Conservation (phyloP, 78 protist genomes). For the Dictyostelium firmibasis region DNA sequence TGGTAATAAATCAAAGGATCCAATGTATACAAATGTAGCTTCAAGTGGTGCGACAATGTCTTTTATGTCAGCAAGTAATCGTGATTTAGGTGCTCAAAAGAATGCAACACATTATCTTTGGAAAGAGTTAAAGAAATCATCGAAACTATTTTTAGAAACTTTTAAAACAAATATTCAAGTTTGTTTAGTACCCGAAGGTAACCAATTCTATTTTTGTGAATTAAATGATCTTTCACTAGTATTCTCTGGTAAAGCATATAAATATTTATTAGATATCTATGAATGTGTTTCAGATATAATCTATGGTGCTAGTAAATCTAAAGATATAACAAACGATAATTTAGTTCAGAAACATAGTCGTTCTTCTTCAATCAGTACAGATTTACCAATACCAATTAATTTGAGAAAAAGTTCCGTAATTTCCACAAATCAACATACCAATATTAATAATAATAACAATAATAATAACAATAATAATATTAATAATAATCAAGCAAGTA, state of each 20-base stretch:
- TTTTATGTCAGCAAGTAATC: not conserved
- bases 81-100: not conserved
- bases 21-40: not conserved
- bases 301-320: not conserved
- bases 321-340: slow-evolving; percentile 15
- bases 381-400: slow-evolving; percentile 37
- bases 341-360: not conserved
- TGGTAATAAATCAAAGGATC: not conserved
- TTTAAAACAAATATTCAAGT: slow-evolving; percentile 30
- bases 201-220: slow-evolving; percentile 66
- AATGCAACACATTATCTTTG: slow-evolving; percentile 11
- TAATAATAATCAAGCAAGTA: not conserved
- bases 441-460: not conserved
- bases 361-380: not conserved
- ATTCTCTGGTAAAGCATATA: slow-evolving; percentile 57
- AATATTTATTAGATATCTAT: slow-evolving; percentile 43
- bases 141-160: slow-evolving; percentile 31
- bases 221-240: slow-evolving; percentile 27
- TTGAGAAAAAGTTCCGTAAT: not conserved
- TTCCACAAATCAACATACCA: not conserved
- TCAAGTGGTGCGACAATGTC: not conserved
- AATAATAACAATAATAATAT: not conserved
- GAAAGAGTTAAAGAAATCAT: slow-evolving; percentile 2
- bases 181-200: slow-evolving; percentile 58
- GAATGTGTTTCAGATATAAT: slow-evolving; percentile 16